phyloP scores from a whole-genome alignment of 1,284 basidiomycete genomes.

The Apiotrichum sp. region DNA sequence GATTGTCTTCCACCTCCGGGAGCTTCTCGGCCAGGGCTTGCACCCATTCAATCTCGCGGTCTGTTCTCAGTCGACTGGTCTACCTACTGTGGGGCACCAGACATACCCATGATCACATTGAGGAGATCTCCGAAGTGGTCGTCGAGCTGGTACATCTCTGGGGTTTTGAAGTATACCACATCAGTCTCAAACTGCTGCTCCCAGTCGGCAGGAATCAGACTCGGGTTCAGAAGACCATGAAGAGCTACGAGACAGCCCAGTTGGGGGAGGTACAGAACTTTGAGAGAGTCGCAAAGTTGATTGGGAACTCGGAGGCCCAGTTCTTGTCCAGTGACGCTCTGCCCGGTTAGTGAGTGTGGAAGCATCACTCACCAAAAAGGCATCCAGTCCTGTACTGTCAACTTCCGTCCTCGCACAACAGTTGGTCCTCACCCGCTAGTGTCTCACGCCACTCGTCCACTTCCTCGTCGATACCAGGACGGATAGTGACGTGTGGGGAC shows the following conservation, averaged over 20 bases:
- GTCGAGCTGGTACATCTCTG: slow-evolving; percentile 47
- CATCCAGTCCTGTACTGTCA: slow-evolving; percentile 58
- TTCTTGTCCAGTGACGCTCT: neutral
- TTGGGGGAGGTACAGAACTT: slow-evolving; percentile 88
- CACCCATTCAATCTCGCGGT: slow-evolving; percentile 65
- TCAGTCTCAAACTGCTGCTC: slow-evolving; percentile 29
- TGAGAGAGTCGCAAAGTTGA: slow-evolving; percentile 60
- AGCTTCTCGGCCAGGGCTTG: slow-evolving; percentile 65
- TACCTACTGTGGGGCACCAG: too few species aligned
- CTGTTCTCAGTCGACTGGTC: slow-evolving; percentile 15
- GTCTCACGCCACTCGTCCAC: slow-evolving; percentile 75
- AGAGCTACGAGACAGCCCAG: slow-evolving; percentile 56
- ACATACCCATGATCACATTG: slow-evolving; percentile 32
- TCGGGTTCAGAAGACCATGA: slow-evolving; percentile 5
- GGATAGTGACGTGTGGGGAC: slow-evolving; percentile 59
- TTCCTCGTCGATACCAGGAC: slow-evolving; percentile 68
- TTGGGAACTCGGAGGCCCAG: slow-evolving; percentile 50
- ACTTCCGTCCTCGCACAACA: slow-evolving; percentile 28
- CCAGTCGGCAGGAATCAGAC: slow-evolving; percentile 22
- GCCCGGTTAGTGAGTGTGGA: neutral
- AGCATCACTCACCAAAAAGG: slow-evolving; percentile 58
- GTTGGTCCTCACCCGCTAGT: slow-evolving; percentile 51
- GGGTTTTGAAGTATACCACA: slow-evolving; percentile 46
- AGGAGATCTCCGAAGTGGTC: slow-evolving; percentile 40
- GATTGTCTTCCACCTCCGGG: slow-evolving; percentile 53